Base-by-base conservation (phyloP, 208 protist species). In the Leishmania tarentolae region DNA sequence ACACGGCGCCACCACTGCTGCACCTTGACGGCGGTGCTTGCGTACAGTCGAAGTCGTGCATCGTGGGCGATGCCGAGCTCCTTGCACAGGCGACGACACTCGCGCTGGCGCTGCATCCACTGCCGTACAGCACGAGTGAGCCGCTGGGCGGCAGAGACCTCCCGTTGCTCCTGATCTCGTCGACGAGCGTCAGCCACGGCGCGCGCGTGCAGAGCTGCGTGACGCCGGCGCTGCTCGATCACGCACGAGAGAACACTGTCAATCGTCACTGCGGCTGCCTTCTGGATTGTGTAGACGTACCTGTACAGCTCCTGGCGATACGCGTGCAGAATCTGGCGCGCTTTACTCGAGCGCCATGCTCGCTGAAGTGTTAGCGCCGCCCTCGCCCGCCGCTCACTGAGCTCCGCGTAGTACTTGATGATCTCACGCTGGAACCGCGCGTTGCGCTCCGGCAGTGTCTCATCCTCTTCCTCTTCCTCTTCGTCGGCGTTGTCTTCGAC, bases 271-370 rank as follows among this genome's bases (percentile, higher is more conserved):
- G 86, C 88, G 13, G 92, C 92, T 0, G 90, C 90, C 75, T 93
- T 91, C 79, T 97, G 93, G 28, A 83, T 81, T 4, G 77, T 70
- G 78, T 94, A 94, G 17, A 97, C 80, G 59, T 84, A 79, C 2
- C 59, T 53, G 78, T 95, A 97, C 28, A 97, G 81, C 47, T 90
- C 40, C 80, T 97, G 93, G 50, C 87, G 92, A 9, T 91, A 88
- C 21, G 75, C 59, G 56, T 88, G 74, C 57, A 97, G 81, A 9
- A 71, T 86, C 28, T 80, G 56, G 0, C 91, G 86, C 8, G 93
- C 91, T n/a, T 76, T 75, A 74, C 85, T 87, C 69, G 79, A 86
- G 53, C 92, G 94, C 87, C 87, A 94, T 47, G 86, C 91, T 1
- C 88, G 88, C 80, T 97, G 94, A 53, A 97, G 89, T 15, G 77